Conservation (phyloP, 2,329 filamentous ascomycete species). For the Colletotrichum euphorbiae region DNA sequence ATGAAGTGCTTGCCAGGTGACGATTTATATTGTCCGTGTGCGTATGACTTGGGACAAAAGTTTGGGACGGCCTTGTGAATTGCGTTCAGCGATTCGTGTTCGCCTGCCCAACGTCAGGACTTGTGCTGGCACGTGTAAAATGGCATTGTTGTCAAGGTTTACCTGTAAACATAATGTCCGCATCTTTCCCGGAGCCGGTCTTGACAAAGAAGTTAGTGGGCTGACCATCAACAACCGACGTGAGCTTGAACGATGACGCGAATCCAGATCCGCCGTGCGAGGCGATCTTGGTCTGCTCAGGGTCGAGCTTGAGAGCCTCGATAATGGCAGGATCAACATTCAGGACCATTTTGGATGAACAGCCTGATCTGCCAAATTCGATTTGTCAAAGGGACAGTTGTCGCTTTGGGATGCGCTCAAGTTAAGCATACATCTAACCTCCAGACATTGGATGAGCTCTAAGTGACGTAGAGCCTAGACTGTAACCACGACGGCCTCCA, state of each 20-base stretch:
- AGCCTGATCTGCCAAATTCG: neutral
- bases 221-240: constrained; percentile 58
- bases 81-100: constrained; percentile 86
- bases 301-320: constrained; percentile 69
- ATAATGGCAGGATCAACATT: constrained; percentile 73
- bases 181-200: constrained; percentile 68
- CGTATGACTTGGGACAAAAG: constrained; percentile 81
- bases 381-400: neutral
- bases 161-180: constrained; percentile 78
- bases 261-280: constrained; percentile 76
- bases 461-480: constrained; percentile 35
- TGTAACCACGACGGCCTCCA: constrained; percentile 9
- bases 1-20: constrained; percentile 67
- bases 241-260: constrained; percentile 72
- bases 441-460: constrained; percentile 24
- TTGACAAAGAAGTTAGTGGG: constrained; percentile 77
- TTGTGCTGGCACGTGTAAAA: neutral
- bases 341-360: constrained; percentile 37
- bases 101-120: constrained; percentile 65
- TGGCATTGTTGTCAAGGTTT: constrained; percentile 4
- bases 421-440: constrained; percentile 13
- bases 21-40: constrained; percentile 71
- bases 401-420: neutral
- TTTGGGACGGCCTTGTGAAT: constrained; percentile 78
- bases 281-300: constrained; percentile 64